These are phyloP conservation scores for Ophiocordyceps camponoti-floridani DNA, from an alignment of 2,329 filamentous ascomycete species.

Conservation along the genomic window DNA sequence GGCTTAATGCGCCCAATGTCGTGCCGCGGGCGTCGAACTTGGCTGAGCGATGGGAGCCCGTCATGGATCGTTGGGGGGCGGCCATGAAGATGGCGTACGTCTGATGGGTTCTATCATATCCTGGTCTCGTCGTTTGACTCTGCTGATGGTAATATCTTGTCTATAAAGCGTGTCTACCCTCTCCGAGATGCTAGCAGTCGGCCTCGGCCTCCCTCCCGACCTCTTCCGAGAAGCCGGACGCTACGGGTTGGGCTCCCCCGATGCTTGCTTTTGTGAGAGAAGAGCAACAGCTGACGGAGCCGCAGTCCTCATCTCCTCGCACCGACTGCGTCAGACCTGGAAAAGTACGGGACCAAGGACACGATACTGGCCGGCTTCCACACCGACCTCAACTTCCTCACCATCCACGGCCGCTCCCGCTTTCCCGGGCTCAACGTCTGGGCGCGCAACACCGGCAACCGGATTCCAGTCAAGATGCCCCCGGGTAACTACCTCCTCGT, in stretches of 20 bases:
- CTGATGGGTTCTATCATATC: conserved; percentile 7
- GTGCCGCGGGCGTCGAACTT: conserved; percentile 31
- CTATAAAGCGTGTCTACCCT: conserved; percentile 29
- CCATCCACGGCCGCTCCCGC: conserved; percentile 44
- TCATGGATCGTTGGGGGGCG: conserved; percentile 38
- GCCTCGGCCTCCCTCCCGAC: conserved; percentile 31
- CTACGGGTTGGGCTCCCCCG: conserved; percentile 25
- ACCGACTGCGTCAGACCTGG: conserved; percentile 39
- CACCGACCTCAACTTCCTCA: conserved; percentile 47
- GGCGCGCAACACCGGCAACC: conserved; percentile 42
- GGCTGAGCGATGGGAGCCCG: conserved; percentile 29
- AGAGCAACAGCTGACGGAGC: neutral
- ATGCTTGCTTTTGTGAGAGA: neutral
- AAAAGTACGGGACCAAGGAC: conserved; percentile 31
- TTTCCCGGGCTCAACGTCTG: conserved; percentile 45
- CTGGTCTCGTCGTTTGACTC: neutral
- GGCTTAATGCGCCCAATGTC: conserved; percentile 35
- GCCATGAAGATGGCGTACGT: conserved; percentile 42
- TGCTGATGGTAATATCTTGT: neutral
- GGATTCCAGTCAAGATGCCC: conserved; percentile 40
- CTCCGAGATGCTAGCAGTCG: conserved; percentile 39
- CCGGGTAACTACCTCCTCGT: conserved; percentile 39
- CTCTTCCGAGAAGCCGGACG: conserved; percentile 36
- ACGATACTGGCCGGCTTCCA: conserved; percentile 47
- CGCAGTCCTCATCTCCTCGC: conserved; percentile 40